Percentiles rank a stretch among this genome's conserved stretches.
Conservation (phyloP, 257 asterid species). For the Nicotiana undulata region DNA sequence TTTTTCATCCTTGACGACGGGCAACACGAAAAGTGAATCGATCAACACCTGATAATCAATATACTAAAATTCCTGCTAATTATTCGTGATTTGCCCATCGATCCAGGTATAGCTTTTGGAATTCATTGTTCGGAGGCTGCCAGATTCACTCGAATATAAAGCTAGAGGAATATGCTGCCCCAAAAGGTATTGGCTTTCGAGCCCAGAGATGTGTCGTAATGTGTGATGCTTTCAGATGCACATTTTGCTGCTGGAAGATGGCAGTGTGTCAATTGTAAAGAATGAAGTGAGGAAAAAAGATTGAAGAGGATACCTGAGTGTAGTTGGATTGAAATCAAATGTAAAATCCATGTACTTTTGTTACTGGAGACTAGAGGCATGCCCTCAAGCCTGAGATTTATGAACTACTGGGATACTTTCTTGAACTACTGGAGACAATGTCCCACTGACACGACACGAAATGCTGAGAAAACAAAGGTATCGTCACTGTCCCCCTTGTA, state of each 20-base stretch:
- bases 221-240: conserved; percentile 82
- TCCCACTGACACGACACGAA: too few relatives aligned
- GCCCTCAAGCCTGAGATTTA: conserved; percentile 30
- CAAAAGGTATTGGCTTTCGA: conserved; percentile 50
- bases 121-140: conserved; percentile 63
- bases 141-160: conserved; percentile 48
- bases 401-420: conserved; percentile 24
- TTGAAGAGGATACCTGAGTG: conserved; percentile 58
- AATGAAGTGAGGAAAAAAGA: conserved; percentile 47
- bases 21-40: too few relatives aligned
- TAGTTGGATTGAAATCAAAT: conserved; percentile 68
- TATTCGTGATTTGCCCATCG: conserved; percentile 57
- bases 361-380: conserved; percentile 50
- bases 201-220: conserved; percentile 77
- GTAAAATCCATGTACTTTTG: conserved; percentile 54
- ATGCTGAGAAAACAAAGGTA: too few relatives aligned
- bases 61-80: not conserved
- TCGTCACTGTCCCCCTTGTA: too few relatives aligned
- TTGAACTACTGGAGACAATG: too few relatives aligned
- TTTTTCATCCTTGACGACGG: not conserved
- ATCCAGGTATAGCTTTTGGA: conserved; percentile 81
- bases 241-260: conserved; percentile 78
- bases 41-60: too few relatives aligned
- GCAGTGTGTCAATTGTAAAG: conserved; percentile 43
- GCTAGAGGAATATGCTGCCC: conserved; percentile 56